Percentiles rank a stretch among this genome's conserved stretches.
Evolutionary conservation across 441 rosid species (phyloP).

Genomic region (Rhodomyrtus psidioides): DNA sequence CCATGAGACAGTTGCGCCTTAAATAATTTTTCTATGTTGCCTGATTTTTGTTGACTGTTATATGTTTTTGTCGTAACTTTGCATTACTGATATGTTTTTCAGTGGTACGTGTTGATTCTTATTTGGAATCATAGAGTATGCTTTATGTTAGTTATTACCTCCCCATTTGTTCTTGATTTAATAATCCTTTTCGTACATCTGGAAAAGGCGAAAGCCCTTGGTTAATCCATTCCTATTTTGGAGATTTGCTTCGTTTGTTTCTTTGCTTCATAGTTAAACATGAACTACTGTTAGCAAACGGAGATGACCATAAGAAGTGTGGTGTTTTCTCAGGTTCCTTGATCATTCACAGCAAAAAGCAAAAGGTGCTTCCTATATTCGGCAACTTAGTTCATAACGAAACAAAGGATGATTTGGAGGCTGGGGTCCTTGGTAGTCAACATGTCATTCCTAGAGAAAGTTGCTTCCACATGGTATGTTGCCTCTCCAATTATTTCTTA

Average conservation of each 20-base stretch:
- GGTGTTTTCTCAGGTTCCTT: constrained; percentile 23
- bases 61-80: neutral
- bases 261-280: neutral
- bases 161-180: neutral
- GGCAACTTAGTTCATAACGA: constrained; percentile 49
- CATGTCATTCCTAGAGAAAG: constrained; percentile 56
- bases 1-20: neutral
- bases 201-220: neutral
- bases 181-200: neutral
- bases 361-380: constrained; percentile 40
- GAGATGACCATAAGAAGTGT: neutral
- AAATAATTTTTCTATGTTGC: neutral
- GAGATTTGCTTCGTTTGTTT: neutral
- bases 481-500: neutral
- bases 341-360: constrained; percentile 11
- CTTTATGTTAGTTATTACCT: neutral
- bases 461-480: constrained; percentile 73
- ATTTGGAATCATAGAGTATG: neutral
- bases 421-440: constrained; percentile 37
- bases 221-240: neutral
- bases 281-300: neutral
- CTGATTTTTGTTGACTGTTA: neutral
- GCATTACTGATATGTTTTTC: neutral
- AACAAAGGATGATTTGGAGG: constrained; percentile 49
- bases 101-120: neutral